Evolutionary conservation across 129 eudicot genomes (phyloP).

Genomic region (Lonicera japonica): DNA sequence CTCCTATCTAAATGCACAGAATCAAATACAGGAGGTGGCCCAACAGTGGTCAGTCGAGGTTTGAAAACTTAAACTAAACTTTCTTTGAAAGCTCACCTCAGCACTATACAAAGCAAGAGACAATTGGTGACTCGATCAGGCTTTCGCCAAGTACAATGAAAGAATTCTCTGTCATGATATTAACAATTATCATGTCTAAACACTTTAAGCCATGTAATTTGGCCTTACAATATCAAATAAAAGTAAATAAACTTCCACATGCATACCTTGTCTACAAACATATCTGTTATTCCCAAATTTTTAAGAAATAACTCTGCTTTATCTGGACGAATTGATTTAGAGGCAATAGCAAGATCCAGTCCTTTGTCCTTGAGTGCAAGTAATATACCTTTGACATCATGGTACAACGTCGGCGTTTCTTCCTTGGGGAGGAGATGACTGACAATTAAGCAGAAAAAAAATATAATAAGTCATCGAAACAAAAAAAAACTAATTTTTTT

Average conservation of each 20-base stretch:
- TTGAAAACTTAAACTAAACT: too few species aligned
- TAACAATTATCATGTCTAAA: too few species aligned
- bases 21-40: too few species aligned
- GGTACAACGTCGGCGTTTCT: constrained; percentile 81
- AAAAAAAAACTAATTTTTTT: not conserved
- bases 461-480: not conserved
- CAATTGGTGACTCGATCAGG: not conserved
- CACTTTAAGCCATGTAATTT: not conserved
- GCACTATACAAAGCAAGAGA: not conserved
- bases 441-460: constrained; percentile 5
- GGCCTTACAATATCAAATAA: not conserved
- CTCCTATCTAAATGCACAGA: too few species aligned
- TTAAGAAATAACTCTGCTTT: constrained; percentile 68
- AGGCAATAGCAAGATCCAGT: constrained; percentile 78
- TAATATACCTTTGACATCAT: constrained; percentile 72
- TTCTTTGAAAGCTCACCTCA: not conserved
- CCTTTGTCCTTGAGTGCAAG: constrained; percentile 79
- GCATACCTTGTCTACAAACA: constrained; percentile 90
- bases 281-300: constrained; percentile 63
- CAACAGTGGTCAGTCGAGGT: too few species aligned
- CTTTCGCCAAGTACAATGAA: not conserved
- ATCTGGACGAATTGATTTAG: constrained; percentile 92
- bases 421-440: constrained; percentile 87
- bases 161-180: not conserved
- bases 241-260: not conserved